Conservation (phyloP, 2,329 filamentous ascomycete species). For the Calonectria crousiana region DNA sequence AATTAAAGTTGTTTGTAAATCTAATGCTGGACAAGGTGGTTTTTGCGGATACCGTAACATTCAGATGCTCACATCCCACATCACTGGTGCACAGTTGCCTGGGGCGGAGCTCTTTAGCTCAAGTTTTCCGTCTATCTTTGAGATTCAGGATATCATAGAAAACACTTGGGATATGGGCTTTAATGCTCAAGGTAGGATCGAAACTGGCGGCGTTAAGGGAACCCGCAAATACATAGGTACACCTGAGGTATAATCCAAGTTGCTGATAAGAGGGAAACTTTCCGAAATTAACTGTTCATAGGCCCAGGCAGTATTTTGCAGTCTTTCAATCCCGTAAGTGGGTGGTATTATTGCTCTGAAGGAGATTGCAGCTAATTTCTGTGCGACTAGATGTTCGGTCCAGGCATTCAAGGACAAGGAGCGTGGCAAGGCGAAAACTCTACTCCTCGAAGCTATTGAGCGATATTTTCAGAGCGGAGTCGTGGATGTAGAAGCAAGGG, state of each 20-base stretch:
- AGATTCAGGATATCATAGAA: conserved; percentile 89
- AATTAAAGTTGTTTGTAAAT: not conserved
- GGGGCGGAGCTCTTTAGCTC: conserved; percentile 72
- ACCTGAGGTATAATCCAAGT: conserved; percentile 72
- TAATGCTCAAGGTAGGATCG: conserved; percentile 77
- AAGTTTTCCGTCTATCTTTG: conserved; percentile 79
- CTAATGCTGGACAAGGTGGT: conserved; percentile 65
- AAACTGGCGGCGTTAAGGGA: conserved; percentile 89
- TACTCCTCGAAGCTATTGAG: conserved; percentile 77
- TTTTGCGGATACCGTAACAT: conserved; percentile 98
- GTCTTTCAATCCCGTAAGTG: conserved; percentile 74
- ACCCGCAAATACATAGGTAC: conserved; percentile 97
- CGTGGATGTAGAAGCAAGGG: conserved; percentile 58
- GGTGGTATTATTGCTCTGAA: not conserved
- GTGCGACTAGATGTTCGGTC: conserved; percentile 66
- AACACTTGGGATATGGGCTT: conserved; percentile 88
- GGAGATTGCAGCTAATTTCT: conserved; percentile 8
- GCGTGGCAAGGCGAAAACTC: conserved; percentile 58
- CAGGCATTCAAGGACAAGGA: conserved; percentile 67
- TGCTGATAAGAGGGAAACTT: no score
- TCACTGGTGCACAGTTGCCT: conserved; percentile 68
- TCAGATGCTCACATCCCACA: conserved; percentile 88
- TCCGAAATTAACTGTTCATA: conserved; percentile 47
- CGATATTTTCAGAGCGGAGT: conserved; percentile 76
- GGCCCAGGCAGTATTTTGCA: conserved; percentile 83